These are phyloP conservation scores for Saxophila tyrrhenica DNA, from an alignment of 495 filamentous ascomycete genomes.

Conservation along the genomic window DNA sequence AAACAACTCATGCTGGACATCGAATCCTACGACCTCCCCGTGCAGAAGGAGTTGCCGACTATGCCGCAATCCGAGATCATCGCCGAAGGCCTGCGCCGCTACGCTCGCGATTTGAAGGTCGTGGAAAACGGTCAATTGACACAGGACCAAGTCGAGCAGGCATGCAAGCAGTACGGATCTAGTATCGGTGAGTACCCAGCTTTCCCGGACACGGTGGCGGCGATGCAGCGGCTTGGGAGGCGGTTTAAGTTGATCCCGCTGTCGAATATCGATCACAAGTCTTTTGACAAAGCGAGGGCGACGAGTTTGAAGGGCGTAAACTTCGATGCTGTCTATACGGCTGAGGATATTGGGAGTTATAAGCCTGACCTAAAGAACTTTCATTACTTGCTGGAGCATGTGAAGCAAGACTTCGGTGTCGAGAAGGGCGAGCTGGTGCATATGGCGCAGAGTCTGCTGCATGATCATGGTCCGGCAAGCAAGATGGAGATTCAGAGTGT, in stretches of 20 bases:
- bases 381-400: conserved; percentile 46
- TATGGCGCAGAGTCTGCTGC: conserved; percentile 56
- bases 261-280: conserved; percentile 57
- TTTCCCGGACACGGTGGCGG: conserved; percentile 22
- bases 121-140: conserved; percentile 12
- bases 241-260: conserved; percentile 60
- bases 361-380: conserved; percentile 63
- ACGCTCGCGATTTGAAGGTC: conserved; percentile 8
- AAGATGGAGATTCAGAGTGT: conserved; percentile 49
- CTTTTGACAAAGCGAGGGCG: conserved; percentile 43
- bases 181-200: conserved; percentile 14
- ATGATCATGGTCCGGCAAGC: conserved; percentile 61
- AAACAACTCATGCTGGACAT: conserved; percentile 14
- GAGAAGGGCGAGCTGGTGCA: conserved; percentile 48
- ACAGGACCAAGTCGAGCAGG: conserved; percentile 11
- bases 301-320: conserved; percentile 37
- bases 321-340: conserved; percentile 64
- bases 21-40: conserved; percentile 5
- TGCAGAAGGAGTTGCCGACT: conserved; percentile 15
- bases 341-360: conserved; percentile 63
- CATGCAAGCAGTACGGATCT: conserved; percentile 13
- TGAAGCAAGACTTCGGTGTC: conserved; percentile 44
- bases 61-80: conserved; percentile 15
- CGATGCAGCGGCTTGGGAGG: conserved; percentile 35
- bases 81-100: conserved; percentile 15